Evolutionary conservation across 2,329 filamentous ascomycete species (phyloP), one percentile per base, ranked within the genome.

Genomic region (Colletotrichum scovillei): DNA sequence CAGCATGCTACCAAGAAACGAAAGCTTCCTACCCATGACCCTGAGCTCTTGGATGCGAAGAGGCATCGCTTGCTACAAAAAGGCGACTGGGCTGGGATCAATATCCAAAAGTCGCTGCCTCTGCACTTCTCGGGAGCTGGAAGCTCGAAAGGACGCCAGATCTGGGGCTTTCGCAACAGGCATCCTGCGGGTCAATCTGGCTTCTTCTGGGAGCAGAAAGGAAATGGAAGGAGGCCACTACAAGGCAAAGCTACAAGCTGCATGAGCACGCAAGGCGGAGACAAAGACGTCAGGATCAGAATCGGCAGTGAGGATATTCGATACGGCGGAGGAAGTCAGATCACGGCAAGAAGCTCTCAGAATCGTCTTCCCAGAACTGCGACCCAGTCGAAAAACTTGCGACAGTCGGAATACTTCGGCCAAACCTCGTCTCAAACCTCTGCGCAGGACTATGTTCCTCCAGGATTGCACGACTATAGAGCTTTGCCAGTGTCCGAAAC

Each of bases 81-180:
- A 35, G 30, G 30, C 19, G 75, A 76, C 52, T 84, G 82, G 81
- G 78, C 78, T 0, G 80, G 82, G 4, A 72, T 82, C 7, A 73
- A 71, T 22, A 63, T 80, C 12, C 81, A 83, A 58, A 82, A 81
- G 60, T 75, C 78, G 9, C 72, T 81, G 1, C 22, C 66, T 26
- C 55, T 75, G 2, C 42, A 64, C 11, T 73, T 73, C 38, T 52
- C 69, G 1, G 62, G 52, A 19, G 53, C 63, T 12, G 19, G 26
- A 14, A 64, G 32, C 26, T 30, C 49, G 8, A 28, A 32, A 6
- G 28, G 35, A n/a, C 32, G 57, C 19, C 65, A 62, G 28, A 65
- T 73, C 24, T 75, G 73, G 74, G 73, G 69, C 16, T 75, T 73
- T 49, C 42, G 63, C 19, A 32, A 49, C 24, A 68, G n/a, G 22